phyloP scores from a whole-genome alignment of 2,329 filamentous ascomycete species.

The Exophiala lecanii-corni region DNA sequence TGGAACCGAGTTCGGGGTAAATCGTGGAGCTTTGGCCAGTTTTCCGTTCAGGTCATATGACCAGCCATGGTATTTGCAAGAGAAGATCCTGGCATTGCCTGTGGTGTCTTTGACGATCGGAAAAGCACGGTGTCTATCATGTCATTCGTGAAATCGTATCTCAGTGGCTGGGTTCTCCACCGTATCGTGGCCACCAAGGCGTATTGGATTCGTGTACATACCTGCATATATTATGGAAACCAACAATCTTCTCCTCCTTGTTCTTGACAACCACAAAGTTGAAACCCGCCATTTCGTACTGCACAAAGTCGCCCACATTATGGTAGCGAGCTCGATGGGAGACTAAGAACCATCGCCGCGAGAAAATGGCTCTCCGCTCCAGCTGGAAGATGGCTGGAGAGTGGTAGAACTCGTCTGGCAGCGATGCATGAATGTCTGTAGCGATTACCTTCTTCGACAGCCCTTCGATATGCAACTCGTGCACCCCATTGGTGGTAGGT shows the following conservation, averaged over 20 bases:
- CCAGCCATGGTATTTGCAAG: conserved; percentile 61
- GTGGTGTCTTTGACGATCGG: conserved; percentile 39
- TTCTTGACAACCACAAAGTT: conserved; percentile 51
- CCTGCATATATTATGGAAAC: conserved; percentile 60
- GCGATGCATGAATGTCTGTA: conserved; percentile 15
- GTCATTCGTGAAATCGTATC: too few relatives aligned
- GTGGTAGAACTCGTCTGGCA: conserved; percentile 51
- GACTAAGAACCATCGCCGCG: conserved; percentile 45
- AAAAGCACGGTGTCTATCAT: conserved; percentile 51
- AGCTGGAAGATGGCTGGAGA: conserved; percentile 46
- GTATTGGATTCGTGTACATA: background rate
- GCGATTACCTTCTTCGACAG: conserved; percentile 13
- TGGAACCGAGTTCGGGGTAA: conserved; percentile 44
- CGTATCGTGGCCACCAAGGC: background rate
- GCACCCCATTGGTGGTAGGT: conserved; percentile 3
- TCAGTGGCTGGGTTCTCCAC: too few relatives aligned
- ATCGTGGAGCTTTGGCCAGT: conserved; percentile 57
- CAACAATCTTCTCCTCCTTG: conserved; percentile 49
- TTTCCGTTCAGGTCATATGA: conserved; percentile 55
- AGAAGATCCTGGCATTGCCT: conserved; percentile 34
- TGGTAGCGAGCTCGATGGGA: conserved; percentile 42
- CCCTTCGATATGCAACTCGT: conserved; percentile 11
- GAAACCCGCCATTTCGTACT: conserved; percentile 41
- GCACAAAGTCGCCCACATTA: conserved; percentile 41
- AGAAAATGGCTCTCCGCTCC: conserved; percentile 46